A percentile compares a stretch with the other conserved stretches of the same genome.
These are phyloP conservation scores for Sporothrix luriei DNA, from an alignment of 2,329 filamentous ascomycete genomes.

Conservation along the genomic window DNA sequence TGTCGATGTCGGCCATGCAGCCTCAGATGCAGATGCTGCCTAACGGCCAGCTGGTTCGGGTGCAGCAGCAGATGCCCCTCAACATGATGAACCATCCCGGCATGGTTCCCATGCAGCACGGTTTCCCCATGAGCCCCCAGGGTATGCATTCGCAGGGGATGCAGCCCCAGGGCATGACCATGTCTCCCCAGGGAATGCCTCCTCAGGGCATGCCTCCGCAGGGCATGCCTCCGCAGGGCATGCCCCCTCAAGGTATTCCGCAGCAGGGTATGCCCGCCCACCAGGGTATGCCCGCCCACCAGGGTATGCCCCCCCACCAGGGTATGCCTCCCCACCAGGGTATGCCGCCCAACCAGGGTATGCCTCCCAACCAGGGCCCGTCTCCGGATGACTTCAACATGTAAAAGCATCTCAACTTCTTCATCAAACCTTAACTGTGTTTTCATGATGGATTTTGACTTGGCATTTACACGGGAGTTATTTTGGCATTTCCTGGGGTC, in stretches of 20 bases:
- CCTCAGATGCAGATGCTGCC: background rate
- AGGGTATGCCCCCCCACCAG: too few species aligned
- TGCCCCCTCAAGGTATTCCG: too few species aligned
- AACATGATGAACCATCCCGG: background rate
- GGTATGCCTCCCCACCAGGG: too few species aligned
- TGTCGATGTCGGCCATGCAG: slow-evolving; percentile 4
- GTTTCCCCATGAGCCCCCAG: background rate
- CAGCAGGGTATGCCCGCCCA: too few species aligned
- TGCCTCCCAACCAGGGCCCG: too few species aligned
- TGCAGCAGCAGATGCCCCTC: background rate
- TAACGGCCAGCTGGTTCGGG: background rate
- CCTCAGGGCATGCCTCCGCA: too few species aligned
- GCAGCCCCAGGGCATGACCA: background rate
- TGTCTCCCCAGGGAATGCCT: background rate
- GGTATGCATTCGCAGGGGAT: background rate
- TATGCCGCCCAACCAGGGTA: too few species aligned
- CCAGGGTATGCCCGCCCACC: too few species aligned
- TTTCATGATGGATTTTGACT: background rate
- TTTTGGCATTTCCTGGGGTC: too few species aligned
- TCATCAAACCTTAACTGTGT: background rate
- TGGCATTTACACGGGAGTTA: too few species aligned
- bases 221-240: too few species aligned
- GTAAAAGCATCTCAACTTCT: background rate
- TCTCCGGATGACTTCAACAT: too few species aligned
- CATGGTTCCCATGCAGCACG: background rate